Evolutionary conservation across 495 filamentous ascomycete genomes (phyloP), one percentile per base, ranked within the genome.

Genomic region (Cryomyces minteri): DNA sequence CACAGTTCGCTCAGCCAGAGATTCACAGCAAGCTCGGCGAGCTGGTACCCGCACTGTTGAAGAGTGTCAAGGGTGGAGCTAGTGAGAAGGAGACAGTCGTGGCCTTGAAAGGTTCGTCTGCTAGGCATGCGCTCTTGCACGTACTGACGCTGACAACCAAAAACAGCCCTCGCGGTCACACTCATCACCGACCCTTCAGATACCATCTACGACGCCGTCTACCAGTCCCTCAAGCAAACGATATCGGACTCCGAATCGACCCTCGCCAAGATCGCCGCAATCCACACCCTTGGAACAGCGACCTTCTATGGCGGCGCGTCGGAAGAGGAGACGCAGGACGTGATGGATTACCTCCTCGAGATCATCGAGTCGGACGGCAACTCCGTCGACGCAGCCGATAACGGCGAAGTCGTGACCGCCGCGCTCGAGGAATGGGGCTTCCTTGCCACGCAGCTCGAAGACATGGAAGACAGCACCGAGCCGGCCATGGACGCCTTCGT

Each of bases 391-490:
- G 88, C 88, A 5, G 64, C 66, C 8, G 88, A 95, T 52, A 80
- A 76, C 49, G 73, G 71, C 0, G 69, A 65, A 7, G 76, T 87
- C n/a, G 88, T 98, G 11, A 70, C 75, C 3, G 85, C 88, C 0
- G 87, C 88, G 3, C 69, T 92, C 5, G 76, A 84, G 53, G 80
- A 82, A 50, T 95, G 87, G 87, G 88, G 84, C 8, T 84, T 86
- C 51, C 69, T 94, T 7, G 83, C 80, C 8, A 92, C 82, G 7
- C 75, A 81, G 39, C 60, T 93, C 32, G 84, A 94, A 4, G 84
- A 94, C 50, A 66, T 94, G 31, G 76, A 85, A 53, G 69, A 67
- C 5, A 70, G 82, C 41, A 84, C 78, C 45, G 80, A 83, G 42
- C 66, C 72, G 5, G 78, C 82, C 7, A 79, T 94, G 54, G 82